Conservation (phyloP, 2,329 filamentous ascomycete species). For the Thelonectria discophora region DNA sequence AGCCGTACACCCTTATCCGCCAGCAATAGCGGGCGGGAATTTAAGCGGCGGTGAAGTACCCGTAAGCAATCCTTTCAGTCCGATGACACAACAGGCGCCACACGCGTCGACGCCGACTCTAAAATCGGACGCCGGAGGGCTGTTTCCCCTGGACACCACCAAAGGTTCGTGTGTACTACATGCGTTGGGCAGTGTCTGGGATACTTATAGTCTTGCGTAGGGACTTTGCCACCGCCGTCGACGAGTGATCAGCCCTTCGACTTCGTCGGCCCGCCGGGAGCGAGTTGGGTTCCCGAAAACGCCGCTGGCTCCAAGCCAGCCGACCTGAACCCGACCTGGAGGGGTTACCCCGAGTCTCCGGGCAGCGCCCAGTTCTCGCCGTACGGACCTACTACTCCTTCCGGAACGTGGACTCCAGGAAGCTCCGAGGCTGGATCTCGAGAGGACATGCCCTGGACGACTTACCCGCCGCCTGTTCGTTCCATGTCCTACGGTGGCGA, state of each 20-base stretch:
- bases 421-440: conserved; percentile 50
- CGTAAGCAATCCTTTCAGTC: conserved; percentile 52
- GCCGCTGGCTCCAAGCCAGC: conserved; percentile 52
- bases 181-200: conserved; percentile 4
- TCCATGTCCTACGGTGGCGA: conserved; percentile 61
- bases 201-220: conserved; percentile 25
- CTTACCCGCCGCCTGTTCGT: conserved; percentile 53
- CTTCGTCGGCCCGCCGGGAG: conserved; percentile 50
- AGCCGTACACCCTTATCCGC: conserved; percentile 57
- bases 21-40: conserved; percentile 52
- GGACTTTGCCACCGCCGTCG: conserved; percentile 22
- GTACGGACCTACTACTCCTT: conserved; percentile 55
- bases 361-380: conserved; percentile 60
- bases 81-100: conserved; percentile 56
- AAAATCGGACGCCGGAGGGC: conserved; percentile 50
- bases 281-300: conserved; percentile 58
- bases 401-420: conserved; percentile 54
- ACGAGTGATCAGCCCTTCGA: conserved; percentile 27
- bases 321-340: conserved; percentile 58
- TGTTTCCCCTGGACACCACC: conserved; percentile 50
- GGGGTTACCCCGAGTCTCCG: conserved; percentile 60
- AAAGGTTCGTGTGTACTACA: conserved; percentile 54
- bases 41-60: conserved; percentile 54
- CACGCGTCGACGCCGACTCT: conserved; percentile 56
- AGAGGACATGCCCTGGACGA: conserved; percentile 57